Base-by-base conservation (phyloP, 192 early-diverging fungal genomes). In the Kappamyces sp. region DNA sequence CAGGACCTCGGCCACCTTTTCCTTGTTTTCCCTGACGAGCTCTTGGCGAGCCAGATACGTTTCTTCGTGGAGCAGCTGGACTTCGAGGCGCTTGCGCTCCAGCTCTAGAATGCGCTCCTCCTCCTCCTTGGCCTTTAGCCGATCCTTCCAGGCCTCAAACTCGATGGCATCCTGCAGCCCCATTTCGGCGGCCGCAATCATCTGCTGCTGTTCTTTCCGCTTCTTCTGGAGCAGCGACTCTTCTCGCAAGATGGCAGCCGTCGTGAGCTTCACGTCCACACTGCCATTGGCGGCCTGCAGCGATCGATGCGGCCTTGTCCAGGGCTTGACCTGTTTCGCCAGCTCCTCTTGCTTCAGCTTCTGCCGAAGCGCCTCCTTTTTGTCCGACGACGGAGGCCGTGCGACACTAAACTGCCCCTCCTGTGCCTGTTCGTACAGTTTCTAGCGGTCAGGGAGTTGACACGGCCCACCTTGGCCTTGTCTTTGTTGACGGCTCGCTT, bases 21-120 rank as follows among this genome's bases (percentile, higher is more conserved):
- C 68, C 60, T 59, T 61, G 53, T 81, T 81, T 38, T 75, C 66
- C 35, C 63, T 61, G 3, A 70, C 30, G 34, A 69, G 64, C 8
- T 70, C 73, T 47, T 72, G 63, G 22, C 65, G 68, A 5, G 79
- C 72, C 15, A 64, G 57, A 32, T 64, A 66, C 6, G 73, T 64
- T 1, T 81, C 75, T 70, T 81, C 79, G 46, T 78, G 79, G 4
- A 68, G 33, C 8, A 81, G 63, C 42, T 81, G 75, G 29, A 81
- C 68, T 60, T 78, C 69, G 2, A 81, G 65, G 11, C 66, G 38
- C 40, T 70, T 57, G n/a, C 65, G 62, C 49, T 80, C 75, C 37
- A 68, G 34, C 43, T 77, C 72, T 1, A 74, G 11, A 34, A 51
- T 35, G 12, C 52, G 35, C 33, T 72, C 72, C 47, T 70, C 62